These are phyloP conservation scores for Plasmodium knowlesi DNA, from an alignment of 169 alveolate species.

Conservation along the genomic window DNA sequence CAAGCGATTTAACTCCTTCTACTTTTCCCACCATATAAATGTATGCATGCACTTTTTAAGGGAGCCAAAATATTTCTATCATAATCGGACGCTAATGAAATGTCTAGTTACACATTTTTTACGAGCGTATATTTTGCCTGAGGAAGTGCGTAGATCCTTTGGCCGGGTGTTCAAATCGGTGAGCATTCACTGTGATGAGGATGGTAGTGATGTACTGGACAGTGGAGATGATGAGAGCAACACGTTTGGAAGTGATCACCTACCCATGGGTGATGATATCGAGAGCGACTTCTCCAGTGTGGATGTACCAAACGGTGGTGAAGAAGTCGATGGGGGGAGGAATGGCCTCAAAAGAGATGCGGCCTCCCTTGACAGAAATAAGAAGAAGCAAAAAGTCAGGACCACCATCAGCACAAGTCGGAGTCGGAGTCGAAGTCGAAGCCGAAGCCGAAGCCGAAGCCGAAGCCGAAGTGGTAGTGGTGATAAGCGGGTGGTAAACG, in stretches of 20 bases:
- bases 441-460: neutral
- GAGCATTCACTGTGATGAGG: neutral
- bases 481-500: neutral
- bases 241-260: neutral
- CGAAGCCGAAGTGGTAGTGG: neutral
- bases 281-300: neutral
- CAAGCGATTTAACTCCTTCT: constrained; percentile 56
- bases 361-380: neutral
- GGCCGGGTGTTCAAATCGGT: constrained; percentile 17
- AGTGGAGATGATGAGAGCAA: neutral
- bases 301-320: neutral
- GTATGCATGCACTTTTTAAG: constrained; percentile 42
- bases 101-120: constrained; percentile 49
- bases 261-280: neutral
- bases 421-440: neutral
- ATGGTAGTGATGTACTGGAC: neutral
- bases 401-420: neutral
- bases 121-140: constrained; percentile 29
- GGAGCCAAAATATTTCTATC: constrained; percentile 47
- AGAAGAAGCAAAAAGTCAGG: neutral
- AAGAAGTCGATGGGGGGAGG: neutral
- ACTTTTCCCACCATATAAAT: constrained; percentile 50
- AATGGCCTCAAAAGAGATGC: neutral
- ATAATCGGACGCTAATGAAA: constrained; percentile 21
- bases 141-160: neutral